A percentile compares a stretch with the other conserved stretches of the same genome.
phyloP scores from a whole-genome alignment of 108 stramenopile species.

The Cyclotella baltica region DNA sequence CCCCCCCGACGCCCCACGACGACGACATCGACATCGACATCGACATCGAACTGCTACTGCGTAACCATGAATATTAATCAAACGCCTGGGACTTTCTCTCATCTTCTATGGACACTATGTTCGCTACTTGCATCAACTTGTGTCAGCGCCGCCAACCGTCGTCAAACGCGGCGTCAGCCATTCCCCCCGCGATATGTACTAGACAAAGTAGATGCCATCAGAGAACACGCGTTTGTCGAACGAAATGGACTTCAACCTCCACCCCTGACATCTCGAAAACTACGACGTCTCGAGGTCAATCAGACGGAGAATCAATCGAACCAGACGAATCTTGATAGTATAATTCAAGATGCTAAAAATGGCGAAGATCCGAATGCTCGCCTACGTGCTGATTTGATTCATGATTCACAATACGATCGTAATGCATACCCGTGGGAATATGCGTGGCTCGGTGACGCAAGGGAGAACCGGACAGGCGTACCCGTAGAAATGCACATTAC shows the following conservation, averaged over 20 bases:
- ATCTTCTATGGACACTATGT: no score
- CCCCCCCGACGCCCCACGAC: no score
- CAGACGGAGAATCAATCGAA: neutral
- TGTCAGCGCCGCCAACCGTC: neutral
- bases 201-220: neutral
- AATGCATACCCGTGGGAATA: constrained; percentile 56
- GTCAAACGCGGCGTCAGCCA: neutral
- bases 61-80: no score
- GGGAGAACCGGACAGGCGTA: constrained; percentile 27
- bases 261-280: constrained; percentile 9
- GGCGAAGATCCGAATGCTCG: constrained; percentile 13
- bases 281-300: neutral
- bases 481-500: constrained; percentile 50
- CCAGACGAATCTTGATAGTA: neutral
- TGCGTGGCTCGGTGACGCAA: constrained; percentile 24
- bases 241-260: constrained; percentile 13
- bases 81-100: no score
- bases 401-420: constrained; percentile 31
- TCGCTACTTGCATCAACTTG: no score
- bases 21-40: no score
- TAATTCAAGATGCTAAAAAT: constrained; percentile 9
- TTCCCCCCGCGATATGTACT: neutral
- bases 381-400: constrained; percentile 23
- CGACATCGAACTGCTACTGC: no score
- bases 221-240: neutral